Conservation (phyloP, 805 yeast species). For the Debaryomyces maramus region DNA sequence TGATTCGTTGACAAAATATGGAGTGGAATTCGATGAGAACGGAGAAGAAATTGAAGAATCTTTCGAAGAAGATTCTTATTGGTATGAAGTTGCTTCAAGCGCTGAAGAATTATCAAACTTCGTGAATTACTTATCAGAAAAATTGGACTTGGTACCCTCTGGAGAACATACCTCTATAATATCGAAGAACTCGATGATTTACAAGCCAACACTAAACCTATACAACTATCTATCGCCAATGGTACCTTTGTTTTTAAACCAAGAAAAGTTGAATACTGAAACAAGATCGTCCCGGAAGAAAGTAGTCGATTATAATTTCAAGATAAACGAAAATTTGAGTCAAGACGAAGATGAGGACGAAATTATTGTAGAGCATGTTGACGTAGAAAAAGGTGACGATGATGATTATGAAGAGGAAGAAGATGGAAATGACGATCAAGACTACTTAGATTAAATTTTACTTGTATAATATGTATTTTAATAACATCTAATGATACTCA, state of each 20-base stretch:
- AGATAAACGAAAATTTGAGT: slow-evolving; percentile 15
- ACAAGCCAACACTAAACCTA: slow-evolving; percentile 29
- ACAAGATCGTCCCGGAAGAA: slow-evolving; percentile 19
- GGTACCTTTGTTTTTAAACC: slow-evolving; percentile 28
- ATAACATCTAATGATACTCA: not conserved
- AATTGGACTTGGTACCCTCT: slow-evolving; percentile 17
- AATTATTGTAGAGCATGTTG: slow-evolving; percentile 2
- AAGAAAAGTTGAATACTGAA: slow-evolving; percentile 17
- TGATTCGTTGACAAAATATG: slow-evolving; percentile 26
- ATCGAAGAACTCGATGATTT: slow-evolving; percentile 19
- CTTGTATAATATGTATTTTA: not conserved
- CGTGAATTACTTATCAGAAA: slow-evolving; percentile 20
- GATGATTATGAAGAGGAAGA: slow-evolving; percentile 17
- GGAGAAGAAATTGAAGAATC: slow-evolving; percentile 27
- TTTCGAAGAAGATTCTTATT: slow-evolving; percentile 13
- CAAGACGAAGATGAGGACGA: slow-evolving; percentile 12
- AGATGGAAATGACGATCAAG: slow-evolving; percentile 19
- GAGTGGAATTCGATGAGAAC: slow-evolving; percentile 33
- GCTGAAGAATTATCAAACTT: slow-evolving; percentile 28
- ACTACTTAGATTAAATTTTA: not conserved
- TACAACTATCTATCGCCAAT: slow-evolving; percentile 28
- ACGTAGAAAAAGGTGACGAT: slow-evolving; percentile 18
- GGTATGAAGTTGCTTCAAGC: slow-evolving; percentile 40
- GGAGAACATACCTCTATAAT: slow-evolving; percentile 7
- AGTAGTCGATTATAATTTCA: slow-evolving; percentile 17